Evolutionary conservation across 2,329 filamentous ascomycete genomes (phyloP), one percentile per base, ranked within the genome.

Genomic region (Trichothecium sympodiale): DNA sequence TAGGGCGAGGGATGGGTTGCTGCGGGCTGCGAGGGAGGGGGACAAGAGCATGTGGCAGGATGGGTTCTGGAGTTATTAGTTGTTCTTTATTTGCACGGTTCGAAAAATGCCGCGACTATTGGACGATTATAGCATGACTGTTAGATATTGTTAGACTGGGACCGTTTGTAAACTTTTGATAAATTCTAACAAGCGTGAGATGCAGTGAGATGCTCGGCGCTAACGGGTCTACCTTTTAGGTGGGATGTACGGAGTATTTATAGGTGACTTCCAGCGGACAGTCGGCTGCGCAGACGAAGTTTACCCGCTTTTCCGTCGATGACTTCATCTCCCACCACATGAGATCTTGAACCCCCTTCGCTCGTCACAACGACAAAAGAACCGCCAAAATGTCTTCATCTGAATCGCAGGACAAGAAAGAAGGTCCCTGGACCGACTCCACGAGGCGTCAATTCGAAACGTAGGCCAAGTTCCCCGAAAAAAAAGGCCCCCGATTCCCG

Each of bases 381-480:
- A n/a, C 34, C 34, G 13, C 30, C 30, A 34, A 20, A 35, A 25
- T 6, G 10, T 10, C 20, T 25, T 36, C 43, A 15, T 37, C 39
- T n/a, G 35, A 36, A 30, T 29, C 39, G 15, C 13, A 38, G 25
- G 39, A 42, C 8, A 29, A 38, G 14, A 29, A 17, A 28, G 37
- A 38, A 14, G 54, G 62, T 17, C 67, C 72, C 2, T 80, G 77
- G 69, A 64, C 66, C 46, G 64, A 70, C 42, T 64, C 78, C 40
- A 73, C 69, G 37, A 76, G 74, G 51, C 58, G 64, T 39, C 80
- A 77, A 47, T 85, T 84, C 49, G 62, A 78, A 46, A 69, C 64
- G 79, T 80, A 60, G 49, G 66, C 51, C 36, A 26, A 25, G 20
- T 36, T 17, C 26, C 36, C 29, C 18, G 27, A 31, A 6, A 13